phyloP scores from a whole-genome alignment of 176 grass and related monocot genomes.

The Musa beccarii region DNA sequence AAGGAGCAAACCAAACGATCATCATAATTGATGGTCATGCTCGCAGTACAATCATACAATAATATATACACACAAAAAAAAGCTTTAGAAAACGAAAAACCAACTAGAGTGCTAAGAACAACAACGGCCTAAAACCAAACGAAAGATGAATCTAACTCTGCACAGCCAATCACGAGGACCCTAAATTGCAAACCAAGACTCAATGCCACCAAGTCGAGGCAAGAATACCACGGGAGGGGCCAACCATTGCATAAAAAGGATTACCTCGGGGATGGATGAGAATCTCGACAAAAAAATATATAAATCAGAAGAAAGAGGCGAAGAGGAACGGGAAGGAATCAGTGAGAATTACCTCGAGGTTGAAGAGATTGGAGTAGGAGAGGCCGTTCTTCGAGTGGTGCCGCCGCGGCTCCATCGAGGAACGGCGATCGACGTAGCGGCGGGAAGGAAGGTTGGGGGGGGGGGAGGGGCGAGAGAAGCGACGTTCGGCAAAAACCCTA shows the following conservation, averaged over 20 bases:
- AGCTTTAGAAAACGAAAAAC: too few relatives aligned
- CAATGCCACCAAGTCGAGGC: background rate
- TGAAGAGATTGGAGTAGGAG: conserved; percentile 75
- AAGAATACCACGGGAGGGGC: background rate
- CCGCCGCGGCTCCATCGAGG: conserved; percentile 61
- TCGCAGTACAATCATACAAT: background rate
- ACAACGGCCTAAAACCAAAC: background rate
- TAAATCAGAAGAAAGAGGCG: background rate
- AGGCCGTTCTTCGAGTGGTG: conserved; percentile 38
- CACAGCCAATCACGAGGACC: background rate
- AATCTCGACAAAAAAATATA: background rate
- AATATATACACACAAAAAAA: too few relatives aligned
- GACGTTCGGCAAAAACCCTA: background rate
- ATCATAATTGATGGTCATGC: background rate
- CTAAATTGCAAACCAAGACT: background rate
- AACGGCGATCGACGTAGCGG: background rate
- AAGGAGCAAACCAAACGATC: background rate
- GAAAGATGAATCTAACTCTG: background rate
- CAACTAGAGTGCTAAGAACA: background rate
- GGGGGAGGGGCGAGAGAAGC: background rate
- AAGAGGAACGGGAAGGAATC: background rate
- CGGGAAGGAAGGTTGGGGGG: background rate
- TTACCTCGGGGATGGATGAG: background rate
- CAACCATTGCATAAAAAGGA: background rate
- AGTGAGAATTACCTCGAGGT: conserved; percentile 55